phyloP scores from a whole-genome alignment of 129 eudicot genomes.

The Helianthus tuberosus region DNA sequence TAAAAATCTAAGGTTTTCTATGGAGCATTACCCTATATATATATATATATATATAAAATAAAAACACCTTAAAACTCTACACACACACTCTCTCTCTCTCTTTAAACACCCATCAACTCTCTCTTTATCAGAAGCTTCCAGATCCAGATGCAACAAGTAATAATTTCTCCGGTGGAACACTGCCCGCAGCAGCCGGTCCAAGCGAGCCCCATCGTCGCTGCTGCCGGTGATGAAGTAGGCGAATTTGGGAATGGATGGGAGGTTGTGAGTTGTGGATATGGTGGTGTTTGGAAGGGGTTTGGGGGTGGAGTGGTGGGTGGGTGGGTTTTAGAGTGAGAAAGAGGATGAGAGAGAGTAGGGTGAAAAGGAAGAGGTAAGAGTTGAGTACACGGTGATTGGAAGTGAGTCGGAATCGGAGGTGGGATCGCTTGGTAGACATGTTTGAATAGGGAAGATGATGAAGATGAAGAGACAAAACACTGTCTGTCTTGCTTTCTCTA shows the following conservation, averaged over 20 bases:
- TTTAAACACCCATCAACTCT: too few species aligned
- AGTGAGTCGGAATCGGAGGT: too few species aligned
- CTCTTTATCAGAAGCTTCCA: too few species aligned
- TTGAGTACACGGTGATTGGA: too few species aligned
- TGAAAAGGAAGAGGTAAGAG: conserved; percentile 40
- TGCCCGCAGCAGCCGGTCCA: conserved; percentile 66
- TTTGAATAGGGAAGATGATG: conserved; percentile 30
- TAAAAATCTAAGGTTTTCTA: too few species aligned
- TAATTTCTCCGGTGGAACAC: conserved; percentile 78
- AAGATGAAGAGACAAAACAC: neutral
- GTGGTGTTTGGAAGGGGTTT: conserved; percentile 14
- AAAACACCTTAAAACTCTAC: too few species aligned
- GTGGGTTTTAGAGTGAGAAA: conserved; percentile 31
- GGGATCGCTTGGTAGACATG: too few species aligned
- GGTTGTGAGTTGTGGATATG: conserved; percentile 10
- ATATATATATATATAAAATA: too few species aligned
- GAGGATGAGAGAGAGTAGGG: conserved; percentile 48
- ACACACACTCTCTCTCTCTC: too few species aligned
- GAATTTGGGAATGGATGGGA: conserved; percentile 61
- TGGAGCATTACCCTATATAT: too few species aligned
- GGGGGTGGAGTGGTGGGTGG: conserved; percentile 23
- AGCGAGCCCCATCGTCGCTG: conserved; percentile 47
- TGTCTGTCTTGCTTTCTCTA: too few species aligned
- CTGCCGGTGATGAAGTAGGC: conserved; percentile 83
- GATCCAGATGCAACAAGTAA: too few species aligned